A percentile compares a stretch with the other conserved stretches of the same genome.
phyloP scores from a whole-genome alignment of 148 eudicot genomes.

The Diospyros kaki region DNA sequence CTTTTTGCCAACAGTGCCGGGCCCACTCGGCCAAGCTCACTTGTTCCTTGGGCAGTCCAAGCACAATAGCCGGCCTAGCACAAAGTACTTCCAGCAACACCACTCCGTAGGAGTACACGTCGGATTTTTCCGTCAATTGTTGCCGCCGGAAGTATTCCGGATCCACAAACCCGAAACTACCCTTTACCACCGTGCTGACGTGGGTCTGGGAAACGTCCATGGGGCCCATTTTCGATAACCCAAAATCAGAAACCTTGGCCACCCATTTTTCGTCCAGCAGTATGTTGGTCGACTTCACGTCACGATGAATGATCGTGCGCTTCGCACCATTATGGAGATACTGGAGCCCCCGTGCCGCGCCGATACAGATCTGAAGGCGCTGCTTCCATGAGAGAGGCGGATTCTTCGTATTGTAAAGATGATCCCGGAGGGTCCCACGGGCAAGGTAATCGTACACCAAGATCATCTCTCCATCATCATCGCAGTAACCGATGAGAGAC shows the following conservation, averaged over 20 bases:
- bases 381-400: slow-evolving; percentile 27
- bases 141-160: slow-evolving; percentile 38
- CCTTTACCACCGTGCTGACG: slow-evolving; percentile 46
- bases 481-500: slow-evolving; percentile 33
- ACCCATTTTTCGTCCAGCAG: slow-evolving; percentile 29
- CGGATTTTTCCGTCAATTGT: slow-evolving; percentile 42
- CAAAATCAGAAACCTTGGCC: slow-evolving; percentile 35
- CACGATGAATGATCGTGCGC: slow-evolving; percentile 28
- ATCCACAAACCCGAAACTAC: slow-evolving; percentile 44
- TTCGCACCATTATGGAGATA: slow-evolving; percentile 29
- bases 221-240: slow-evolving; percentile 23
- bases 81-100: slow-evolving; percentile 53
- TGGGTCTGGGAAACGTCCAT: slow-evolving; percentile 11
- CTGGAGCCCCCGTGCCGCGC: slow-evolving; percentile 28
- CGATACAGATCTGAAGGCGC: slow-evolving; percentile 23
- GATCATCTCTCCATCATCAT: slow-evolving; percentile 21
- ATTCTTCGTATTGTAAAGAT: slow-evolving; percentile 21
- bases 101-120: slow-evolving; percentile 52
- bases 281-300: slow-evolving; percentile 32
- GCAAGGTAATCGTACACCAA: slow-evolving; percentile 30
- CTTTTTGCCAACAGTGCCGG: slow-evolving; percentile 10
- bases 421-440: slow-evolving; percentile 25
- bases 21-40: slow-evolving; percentile 31
- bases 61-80: slow-evolving; percentile 26
- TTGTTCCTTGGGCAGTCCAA: slow-evolving; percentile 21